Evolutionary conservation across 2,329 filamentous ascomycete genomes (phyloP), one percentile per base, ranked within the genome.

Genomic region (Ceratocystis colombiana): DNA sequence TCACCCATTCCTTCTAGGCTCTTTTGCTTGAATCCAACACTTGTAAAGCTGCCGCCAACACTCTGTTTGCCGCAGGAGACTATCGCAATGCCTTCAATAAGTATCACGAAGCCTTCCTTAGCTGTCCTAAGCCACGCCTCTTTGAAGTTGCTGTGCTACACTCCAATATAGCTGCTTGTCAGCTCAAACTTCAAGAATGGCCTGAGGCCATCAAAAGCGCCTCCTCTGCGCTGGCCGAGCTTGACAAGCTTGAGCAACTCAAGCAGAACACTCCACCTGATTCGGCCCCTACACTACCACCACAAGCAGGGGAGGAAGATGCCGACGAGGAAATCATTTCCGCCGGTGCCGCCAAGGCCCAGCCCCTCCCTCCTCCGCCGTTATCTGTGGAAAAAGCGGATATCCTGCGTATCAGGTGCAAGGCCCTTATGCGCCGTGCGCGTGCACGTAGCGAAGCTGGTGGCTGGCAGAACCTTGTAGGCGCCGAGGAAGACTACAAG

Each of bases 101-200:
- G 68, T 97, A 97, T 76, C 87, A 91, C 72, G 84, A 88, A 70
- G 92, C 94, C 25, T 79, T 95, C 2, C 80, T 84, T 12, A 82
- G 86, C 6, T 92, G 90, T 72, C 93, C 93, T 1, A 86, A 84
- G 70, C 95, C 96, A 73, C 83, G 96, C 30, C 86, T 93, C 73
- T 96, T 90, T 76, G 90, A 96, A 71, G 80, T 93, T 69, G 90
- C 92, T 30, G 89, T 97, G 8, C 80, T 97, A 5, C 85, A 87
- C 68, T 91, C 88, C 73, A 97, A 97, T 77, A 87, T 96, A 70
- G 84, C 93, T 1, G 93, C 92, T 8, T 96, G 91, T 73, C 85
- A 96, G 71, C 75, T 97, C 65, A 95, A 95, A 74, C 79, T 95
- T 2, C 80, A 86, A 68, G 87, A 93, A 68, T 96, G 91, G 89